phyloP scores from a whole-genome alignment of 805 yeast genomes.

The Wickerhamiella slavikovae region DNA sequence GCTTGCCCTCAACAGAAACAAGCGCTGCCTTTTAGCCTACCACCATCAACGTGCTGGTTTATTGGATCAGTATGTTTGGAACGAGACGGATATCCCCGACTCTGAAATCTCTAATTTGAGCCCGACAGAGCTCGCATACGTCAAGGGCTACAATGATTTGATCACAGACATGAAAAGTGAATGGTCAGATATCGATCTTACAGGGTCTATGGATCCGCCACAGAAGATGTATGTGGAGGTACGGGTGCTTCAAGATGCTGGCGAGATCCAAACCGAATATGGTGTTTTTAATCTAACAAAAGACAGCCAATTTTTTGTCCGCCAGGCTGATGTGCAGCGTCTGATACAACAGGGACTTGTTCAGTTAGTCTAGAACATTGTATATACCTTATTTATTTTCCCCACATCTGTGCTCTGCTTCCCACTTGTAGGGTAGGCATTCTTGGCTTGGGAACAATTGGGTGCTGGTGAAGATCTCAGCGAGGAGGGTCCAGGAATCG shows the following conservation, averaged over 20 bases:
- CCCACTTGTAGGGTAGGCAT: no score
- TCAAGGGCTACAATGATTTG: constrained; percentile 47
- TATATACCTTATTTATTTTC: no score
- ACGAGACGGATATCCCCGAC: constrained; percentile 17
- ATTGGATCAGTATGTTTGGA: constrained; percentile 54
- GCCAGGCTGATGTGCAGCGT: constrained; percentile 87
- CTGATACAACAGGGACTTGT: constrained; percentile 85
- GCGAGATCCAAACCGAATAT: constrained; percentile 92
- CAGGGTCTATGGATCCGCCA: constrained; percentile 85
- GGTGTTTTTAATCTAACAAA: constrained; percentile 81
- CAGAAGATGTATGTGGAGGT: constrained; percentile 83
- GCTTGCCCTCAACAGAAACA: constrained; percentile 67
- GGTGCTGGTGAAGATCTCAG: no score
- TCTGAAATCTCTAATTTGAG: constrained; percentile 30
- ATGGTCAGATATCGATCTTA: constrained; percentile 63
- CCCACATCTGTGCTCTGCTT: not conserved
- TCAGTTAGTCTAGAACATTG: constrained; percentile 46
- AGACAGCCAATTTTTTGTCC: constrained; percentile 82
- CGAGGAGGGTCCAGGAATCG: no score
- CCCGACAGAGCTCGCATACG: constrained; percentile 63
- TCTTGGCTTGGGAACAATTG: no score
- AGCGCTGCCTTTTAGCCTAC: constrained; percentile 74
- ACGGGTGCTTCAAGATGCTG: constrained; percentile 80
- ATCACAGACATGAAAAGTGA: constrained; percentile 58
- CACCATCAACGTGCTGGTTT: constrained; percentile 49